Evolutionary conservation across 2,329 filamentous ascomycete species (phyloP).

Genomic region (Claviceps arundinis): DNA sequence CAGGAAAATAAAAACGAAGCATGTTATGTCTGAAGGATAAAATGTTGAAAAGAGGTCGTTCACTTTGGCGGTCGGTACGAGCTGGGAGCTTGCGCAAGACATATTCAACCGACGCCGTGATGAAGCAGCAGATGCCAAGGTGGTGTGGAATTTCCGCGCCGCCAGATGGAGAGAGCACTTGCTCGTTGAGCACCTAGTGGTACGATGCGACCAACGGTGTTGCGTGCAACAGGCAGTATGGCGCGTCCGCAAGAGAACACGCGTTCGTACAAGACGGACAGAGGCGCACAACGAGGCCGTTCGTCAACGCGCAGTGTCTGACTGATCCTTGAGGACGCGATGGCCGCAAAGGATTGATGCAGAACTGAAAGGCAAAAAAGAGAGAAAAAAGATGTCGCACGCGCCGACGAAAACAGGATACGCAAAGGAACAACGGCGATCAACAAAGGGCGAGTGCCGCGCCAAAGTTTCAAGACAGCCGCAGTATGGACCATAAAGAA

Average conservation of each 20-base stretch:
- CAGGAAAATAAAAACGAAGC: slow-evolving; percentile 4
- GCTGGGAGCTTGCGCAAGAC: not conserved
- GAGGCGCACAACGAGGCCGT: slow-evolving; percentile 1
- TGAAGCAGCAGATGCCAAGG: not conserved
- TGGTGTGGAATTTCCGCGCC: not conserved
- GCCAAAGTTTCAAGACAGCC: not conserved
- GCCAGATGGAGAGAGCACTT: slow-evolving; percentile 2
- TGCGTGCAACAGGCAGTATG: not conserved
- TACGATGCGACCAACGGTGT: not conserved
- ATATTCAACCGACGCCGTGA: not conserved
- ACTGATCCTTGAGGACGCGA: not conserved
- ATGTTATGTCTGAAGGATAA: not conserved
- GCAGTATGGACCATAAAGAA: not conserved
- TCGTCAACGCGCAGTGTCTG: not conserved
- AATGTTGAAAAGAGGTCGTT: not conserved
- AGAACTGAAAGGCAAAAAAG: not conserved
- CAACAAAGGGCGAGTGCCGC: not conserved
- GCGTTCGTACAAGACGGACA: not conserved
- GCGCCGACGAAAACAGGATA: not conserved
- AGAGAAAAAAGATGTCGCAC: not conserved
- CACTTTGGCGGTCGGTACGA: not conserved
- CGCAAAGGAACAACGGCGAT: not conserved
- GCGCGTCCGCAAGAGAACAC: not conserved
- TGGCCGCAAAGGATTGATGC: not conserved
- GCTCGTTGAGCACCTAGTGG: not conserved